Conservation (phyloP, 495 filamentous ascomycete species). For the Penicillium samsonianum region DNA sequence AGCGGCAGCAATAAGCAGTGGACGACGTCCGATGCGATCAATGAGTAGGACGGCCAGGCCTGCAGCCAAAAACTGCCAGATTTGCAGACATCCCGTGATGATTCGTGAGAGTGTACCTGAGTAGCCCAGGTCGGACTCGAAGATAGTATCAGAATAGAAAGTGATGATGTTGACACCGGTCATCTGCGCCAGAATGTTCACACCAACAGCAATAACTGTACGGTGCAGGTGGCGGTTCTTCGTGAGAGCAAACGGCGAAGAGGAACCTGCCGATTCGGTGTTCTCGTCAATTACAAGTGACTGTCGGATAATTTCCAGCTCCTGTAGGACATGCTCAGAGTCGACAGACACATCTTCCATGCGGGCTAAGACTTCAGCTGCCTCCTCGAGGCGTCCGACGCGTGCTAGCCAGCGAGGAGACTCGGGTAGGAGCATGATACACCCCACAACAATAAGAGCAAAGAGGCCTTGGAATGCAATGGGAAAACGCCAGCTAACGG, state of each 20-base stretch:
- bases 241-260: slow-evolving; percentile 25
- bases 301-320: slow-evolving; percentile 65
- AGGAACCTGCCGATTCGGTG: slow-evolving; percentile 13
- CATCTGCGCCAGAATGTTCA: slow-evolving; percentile 31
- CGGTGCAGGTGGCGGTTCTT: slow-evolving; percentile 38
- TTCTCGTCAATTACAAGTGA: slow-evolving; percentile 61
- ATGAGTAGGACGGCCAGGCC: slow-evolving; percentile 29
- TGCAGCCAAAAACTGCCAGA: slow-evolving; percentile 31
- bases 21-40: slow-evolving; percentile 33
- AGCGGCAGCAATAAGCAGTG: slow-evolving; percentile 64
- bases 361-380: slow-evolving; percentile 55
- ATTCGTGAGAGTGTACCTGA: slow-evolving; percentile 24
- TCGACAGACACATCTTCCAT: slow-evolving; percentile 50
- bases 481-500: slow-evolving; percentile 64
- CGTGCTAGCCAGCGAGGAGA: slow-evolving; percentile 66
- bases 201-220: slow-evolving; percentile 24
- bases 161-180: slow-evolving; percentile 34
- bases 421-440: slow-evolving; percentile 60
- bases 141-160: slow-evolving; percentile 31
- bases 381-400: slow-evolving; percentile 56
- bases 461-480: slow-evolving; percentile 64
- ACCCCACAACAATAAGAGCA: slow-evolving; percentile 51
- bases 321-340: slow-evolving; percentile 53
- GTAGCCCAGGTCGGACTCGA: slow-evolving; percentile 22
- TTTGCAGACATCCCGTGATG: slow-evolving; percentile 29